Evolutionary conservation across 768 basidiomycete species (phyloP).

Genomic region (Russula vinacea): DNA sequence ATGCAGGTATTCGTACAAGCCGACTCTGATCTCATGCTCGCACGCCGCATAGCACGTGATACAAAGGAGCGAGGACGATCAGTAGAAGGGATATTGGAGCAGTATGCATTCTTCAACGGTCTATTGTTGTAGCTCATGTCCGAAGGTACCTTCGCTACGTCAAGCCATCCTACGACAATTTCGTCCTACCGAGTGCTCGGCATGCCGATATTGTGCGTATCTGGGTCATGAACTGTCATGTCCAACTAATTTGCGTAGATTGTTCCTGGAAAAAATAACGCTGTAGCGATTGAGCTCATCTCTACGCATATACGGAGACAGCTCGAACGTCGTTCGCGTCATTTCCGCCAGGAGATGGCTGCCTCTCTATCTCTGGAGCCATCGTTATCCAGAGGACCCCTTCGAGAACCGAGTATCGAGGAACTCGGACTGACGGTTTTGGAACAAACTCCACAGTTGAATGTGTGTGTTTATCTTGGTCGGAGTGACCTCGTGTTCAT

Average conservation of each 20-base stretch:
- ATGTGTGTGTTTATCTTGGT: constrained; percentile 45
- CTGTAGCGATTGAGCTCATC: constrained; percentile 90
- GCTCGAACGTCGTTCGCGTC: constrained; percentile 71
- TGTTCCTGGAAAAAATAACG: constrained; percentile 90
- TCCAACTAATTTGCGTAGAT: constrained; percentile 52
- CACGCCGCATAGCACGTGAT: constrained; percentile 85
- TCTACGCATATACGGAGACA: constrained; percentile 85
- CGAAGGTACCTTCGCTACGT: constrained; percentile 87
- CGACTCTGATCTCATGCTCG: constrained; percentile 96
- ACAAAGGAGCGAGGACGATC: constrained; percentile 82
- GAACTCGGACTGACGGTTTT: constrained; percentile 60
- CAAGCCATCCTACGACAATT: constrained; percentile 92
- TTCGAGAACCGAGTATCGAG: constrained; percentile 35
- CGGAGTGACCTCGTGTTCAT: constrained; percentile 1
- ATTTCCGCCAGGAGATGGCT: constrained; percentile 73
- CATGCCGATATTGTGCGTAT: constrained; percentile 79
- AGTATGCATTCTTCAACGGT: constrained; percentile 46
- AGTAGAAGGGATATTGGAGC: constrained; percentile 85
- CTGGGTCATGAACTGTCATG: not conserved
- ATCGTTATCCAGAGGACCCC: constrained; percentile 29
- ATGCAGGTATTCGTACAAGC: constrained; percentile 82
- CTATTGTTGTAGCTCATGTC: not conserved
- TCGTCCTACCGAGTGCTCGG: constrained; percentile 81
- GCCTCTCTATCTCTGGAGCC: constrained; percentile 31
- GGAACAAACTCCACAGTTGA: constrained; percentile 75